phyloP scores from a whole-genome alignment of 1,284 basidiomycete species.

The Heimioporus retisporus region DNA sequence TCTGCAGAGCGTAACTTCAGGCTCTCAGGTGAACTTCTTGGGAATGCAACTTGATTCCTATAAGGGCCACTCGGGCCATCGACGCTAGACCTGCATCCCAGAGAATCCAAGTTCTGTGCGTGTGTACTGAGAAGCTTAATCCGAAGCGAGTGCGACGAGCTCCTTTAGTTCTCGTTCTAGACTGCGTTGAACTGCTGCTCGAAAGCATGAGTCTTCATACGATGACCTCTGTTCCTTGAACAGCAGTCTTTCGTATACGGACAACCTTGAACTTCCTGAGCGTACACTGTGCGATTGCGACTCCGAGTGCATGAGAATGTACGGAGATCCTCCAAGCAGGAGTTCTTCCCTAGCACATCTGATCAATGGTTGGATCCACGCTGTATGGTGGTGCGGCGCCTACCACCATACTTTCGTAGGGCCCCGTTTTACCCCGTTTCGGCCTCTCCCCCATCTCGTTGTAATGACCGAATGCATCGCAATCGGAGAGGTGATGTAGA shows the following conservation, averaged over 20 bases:
- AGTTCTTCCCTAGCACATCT: conserved; percentile 28
- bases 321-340: conserved; percentile 23
- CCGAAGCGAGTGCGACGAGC: conserved; percentile 18
- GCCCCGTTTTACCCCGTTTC: conserved; percentile 32
- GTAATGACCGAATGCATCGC: conserved; percentile 35
- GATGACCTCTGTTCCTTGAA: neutral
- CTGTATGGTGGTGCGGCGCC: neutral
- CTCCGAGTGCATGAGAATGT: conserved; percentile 32
- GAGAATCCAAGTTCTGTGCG: conserved; percentile 30
- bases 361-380: neutral
- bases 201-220: conserved; percentile 29
- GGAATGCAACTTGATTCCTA: too few species aligned
- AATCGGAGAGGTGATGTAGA: conserved; percentile 25
- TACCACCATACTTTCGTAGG: conserved; percentile 40
- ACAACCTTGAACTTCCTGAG: conserved; percentile 17
- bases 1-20: too few species aligned
- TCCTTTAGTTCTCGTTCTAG: conserved; percentile 26
- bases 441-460: conserved; percentile 24
- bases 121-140: conserved; percentile 8
- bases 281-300: conserved; percentile 28
- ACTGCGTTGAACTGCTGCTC: conserved; percentile 18
- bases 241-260: conserved; percentile 23
- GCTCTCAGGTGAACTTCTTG: too few species aligned
- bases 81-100: conserved; percentile 25
- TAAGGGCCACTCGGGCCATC: too few species aligned